Conservation (phyloP, 1,284 basidiomycete genomes). For the Ustilago tritici region DNA sequence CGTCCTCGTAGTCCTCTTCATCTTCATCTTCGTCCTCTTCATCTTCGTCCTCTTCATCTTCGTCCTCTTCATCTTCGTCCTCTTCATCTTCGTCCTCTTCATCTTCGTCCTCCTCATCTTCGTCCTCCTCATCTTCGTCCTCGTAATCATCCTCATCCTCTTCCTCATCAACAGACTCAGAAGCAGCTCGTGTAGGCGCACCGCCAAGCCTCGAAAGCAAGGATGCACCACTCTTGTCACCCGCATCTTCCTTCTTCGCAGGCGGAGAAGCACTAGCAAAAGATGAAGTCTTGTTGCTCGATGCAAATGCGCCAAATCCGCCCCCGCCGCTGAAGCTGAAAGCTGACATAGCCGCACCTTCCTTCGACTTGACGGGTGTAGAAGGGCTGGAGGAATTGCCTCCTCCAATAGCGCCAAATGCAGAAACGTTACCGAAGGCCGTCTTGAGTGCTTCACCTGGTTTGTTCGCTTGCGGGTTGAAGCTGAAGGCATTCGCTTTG, state of each 20-base stretch:
- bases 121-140: constrained; percentile 70
- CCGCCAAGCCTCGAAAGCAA: constrained; percentile 25
- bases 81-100: constrained; percentile 70
- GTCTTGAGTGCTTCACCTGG: background rate
- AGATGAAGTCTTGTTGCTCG: constrained; percentile 18
- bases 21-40: constrained; percentile 74
- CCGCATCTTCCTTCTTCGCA: constrained; percentile 1
- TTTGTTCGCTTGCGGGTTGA: constrained; percentile 21
- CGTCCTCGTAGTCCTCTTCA: constrained; percentile 28
- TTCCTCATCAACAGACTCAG: constrained; percentile 76
- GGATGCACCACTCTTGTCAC: constrained; percentile 14
- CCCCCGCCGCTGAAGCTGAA: constrained; percentile 17
- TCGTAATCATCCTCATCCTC: constrained; percentile 70
- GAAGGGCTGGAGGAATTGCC: background rate
- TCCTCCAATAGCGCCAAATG: constrained; percentile 13
- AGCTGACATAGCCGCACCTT: constrained; percentile 17
- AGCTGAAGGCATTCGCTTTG: constrained; percentile 31
- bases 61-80: constrained; percentile 71
- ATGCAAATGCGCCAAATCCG: constrained; percentile 30
- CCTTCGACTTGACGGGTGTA: constrained; percentile 2
- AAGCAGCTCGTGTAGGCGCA: constrained; percentile 47
- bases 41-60: constrained; percentile 71
- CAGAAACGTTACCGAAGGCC: constrained; percentile 18
- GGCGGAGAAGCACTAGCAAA: constrained; percentile 19
- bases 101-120: constrained; percentile 74